These are phyloP conservation scores for Adansonia digitata DNA, from an alignment of 345 rosid genomes.

Conservation along the genomic window DNA sequence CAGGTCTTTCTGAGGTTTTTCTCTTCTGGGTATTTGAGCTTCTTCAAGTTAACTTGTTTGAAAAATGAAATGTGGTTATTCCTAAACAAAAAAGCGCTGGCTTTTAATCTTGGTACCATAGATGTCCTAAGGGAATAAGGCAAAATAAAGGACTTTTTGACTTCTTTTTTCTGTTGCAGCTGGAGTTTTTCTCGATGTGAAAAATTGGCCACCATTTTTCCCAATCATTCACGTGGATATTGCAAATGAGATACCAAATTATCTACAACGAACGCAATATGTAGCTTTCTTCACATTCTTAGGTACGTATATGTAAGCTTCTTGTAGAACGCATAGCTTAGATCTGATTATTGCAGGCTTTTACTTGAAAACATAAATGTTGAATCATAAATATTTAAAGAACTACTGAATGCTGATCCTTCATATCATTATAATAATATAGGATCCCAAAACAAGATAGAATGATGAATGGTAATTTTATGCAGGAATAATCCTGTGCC, in stretches of 20 bases:
- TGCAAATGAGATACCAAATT: conserved; percentile 69
- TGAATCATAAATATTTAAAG: neutral
- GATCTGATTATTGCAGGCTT: neutral
- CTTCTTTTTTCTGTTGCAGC: conserved; percentile 32
- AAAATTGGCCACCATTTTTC: conserved; percentile 84
- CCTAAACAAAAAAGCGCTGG: neutral
- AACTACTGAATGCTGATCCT: no score
- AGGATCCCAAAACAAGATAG: neutral
- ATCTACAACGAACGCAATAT: conserved; percentile 67
- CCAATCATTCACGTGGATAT: conserved; percentile 79
- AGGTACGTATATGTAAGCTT: conserved; percentile 33
- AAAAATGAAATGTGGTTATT: neutral
- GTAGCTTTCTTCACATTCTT: conserved; percentile 60
- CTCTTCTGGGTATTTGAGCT: neutral
- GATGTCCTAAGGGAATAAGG: neutral
- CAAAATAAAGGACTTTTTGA: neutral
- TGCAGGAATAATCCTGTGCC: conserved; percentile 74
- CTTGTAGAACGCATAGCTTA: neutral
- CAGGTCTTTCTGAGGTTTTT: neutral
- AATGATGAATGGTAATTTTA: conserved; percentile 10
- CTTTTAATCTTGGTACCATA: neutral
- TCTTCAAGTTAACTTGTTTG: neutral
- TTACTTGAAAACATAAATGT: neutral
- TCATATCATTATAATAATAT: neutral
- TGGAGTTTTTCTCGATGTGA: conserved; percentile 60